Base-by-base conservation (phyloP, 1,284 basidiomycete species). In the Marasmius tenuissimus region DNA sequence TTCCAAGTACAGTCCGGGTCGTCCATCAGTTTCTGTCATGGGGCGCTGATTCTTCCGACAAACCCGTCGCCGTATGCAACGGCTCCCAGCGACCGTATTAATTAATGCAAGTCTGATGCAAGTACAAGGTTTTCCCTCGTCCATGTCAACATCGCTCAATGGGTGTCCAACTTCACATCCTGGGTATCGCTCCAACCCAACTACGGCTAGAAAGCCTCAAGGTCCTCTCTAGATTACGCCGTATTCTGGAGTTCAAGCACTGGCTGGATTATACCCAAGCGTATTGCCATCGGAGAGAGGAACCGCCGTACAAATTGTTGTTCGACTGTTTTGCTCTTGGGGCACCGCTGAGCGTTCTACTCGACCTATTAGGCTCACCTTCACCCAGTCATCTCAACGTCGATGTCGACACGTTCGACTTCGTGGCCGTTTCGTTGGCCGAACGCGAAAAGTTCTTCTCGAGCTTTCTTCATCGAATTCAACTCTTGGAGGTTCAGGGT, bases 261-360 rank as follows among this genome's bases (percentile, higher is more conserved):
- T 78, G 76, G 75, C 67, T 79, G 50, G 67, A 73, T 9, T 63
- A 69, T 56, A 70, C 71, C 9, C 67, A 65, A 55, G 66, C 37
- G 8, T 60, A 62, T 33, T 57, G 49, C 33, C 57, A 62, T 48
- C 49, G 48, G 22, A 58, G 57, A 16, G 33, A 60, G 65, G 64
- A 62, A 66, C 68, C 49, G 59, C 67, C 73, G 3, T 64, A 74
- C 50, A 68, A 68, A 37, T 64, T 72, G 11, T 67, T 79, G 33
- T 80, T 75, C 72, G 70, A 75, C 53, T 76, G 74, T 57, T 71
- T 78, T 56, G 69, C 73, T 38, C 73, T 75, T 45, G 77, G 76
- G 9, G 74, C 71, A 14, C 73, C 77, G 0, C 68, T 78, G 16
- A 68, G 69, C 48, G 73, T 75, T 2, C 69, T 80, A 12, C 67